Base-by-base conservation (phyloP, 2,329 filamentous ascomycete species). In the Penicillium expansum region DNA sequence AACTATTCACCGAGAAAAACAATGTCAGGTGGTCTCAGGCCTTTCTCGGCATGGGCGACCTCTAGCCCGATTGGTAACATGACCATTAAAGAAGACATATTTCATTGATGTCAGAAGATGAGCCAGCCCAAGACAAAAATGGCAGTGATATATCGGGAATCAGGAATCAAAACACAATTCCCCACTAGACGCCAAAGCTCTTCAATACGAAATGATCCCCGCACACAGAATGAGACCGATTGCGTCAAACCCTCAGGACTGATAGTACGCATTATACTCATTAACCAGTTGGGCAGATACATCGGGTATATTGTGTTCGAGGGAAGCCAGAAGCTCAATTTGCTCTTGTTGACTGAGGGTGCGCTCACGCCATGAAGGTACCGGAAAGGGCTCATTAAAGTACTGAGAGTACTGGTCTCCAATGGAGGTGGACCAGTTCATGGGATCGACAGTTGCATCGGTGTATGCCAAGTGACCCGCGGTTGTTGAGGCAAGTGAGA, bases 341-440 rank as follows among this genome's bases (percentile, higher is more conserved):
- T 94, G 91, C 73, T 95, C 90, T 67, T 91, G 84, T 61, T 92
- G 88, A 57, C 86, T 92, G 32, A 95, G 78, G 57, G 80, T 80
- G 82, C 91, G 66, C 85, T 85, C 57, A 81, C 83, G 69, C 83
- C 82, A 71, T 61, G 76, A 67, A 68, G 79, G 72, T 58, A 76
- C 69, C 30, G 75, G 76, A 55, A 76, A 77, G 11, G 76, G 74
- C 44, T 79, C 76, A 42, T 77, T 75, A 61, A 77, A 75, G 59
- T 79, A 79, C 43, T 77, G 76, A 18, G 76, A 79, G 57, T 79
- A 79, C 52, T 79, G 77, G 45, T 77, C 76, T 9, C 74, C 76
- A 52, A 79, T 76, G 4, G 73, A 69, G 33, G 73, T 72, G 35
- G 76, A 68, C 74, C 77, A 79, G 44, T 74, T 69, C 65, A 76